These are phyloP conservation scores for Cenchrus fungigraminus DNA, from an alignment of 176 grass and related monocot genomes.

Conservation along the genomic window DNA sequence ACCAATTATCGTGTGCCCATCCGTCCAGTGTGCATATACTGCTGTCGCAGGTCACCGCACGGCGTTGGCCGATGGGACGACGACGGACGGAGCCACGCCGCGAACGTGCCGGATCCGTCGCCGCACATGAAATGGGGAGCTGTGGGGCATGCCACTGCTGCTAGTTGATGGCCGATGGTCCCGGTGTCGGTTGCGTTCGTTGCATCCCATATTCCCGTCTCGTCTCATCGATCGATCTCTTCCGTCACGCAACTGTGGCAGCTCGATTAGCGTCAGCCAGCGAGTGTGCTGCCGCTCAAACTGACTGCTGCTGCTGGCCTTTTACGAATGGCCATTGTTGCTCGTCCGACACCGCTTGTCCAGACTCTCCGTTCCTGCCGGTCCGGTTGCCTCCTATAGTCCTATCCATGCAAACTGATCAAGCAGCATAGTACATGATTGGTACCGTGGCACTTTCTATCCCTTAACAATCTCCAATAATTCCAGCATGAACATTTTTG, in stretches of 20 bases:
- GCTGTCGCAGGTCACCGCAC: background rate
- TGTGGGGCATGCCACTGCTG: background rate
- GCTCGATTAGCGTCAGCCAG: background rate
- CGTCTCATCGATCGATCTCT: background rate
- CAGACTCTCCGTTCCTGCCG: background rate
- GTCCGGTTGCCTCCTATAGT: background rate
- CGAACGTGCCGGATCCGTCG: background rate
- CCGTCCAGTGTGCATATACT: background rate
- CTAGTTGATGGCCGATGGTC: background rate
- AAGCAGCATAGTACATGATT: background rate
- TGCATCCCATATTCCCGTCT: background rate
- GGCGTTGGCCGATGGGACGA: background rate
- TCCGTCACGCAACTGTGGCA: background rate
- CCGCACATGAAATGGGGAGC: background rate
- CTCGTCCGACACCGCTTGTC: background rate
- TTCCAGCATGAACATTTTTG: background rate
- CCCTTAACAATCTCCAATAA: background rate
- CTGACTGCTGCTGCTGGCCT: background rate
- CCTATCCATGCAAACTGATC: background rate
- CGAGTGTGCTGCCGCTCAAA: background rate
- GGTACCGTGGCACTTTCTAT: background rate
- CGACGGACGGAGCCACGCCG: background rate
- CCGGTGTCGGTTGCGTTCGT: background rate
- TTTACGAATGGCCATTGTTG: background rate
- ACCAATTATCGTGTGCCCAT: background rate